Conservation (phyloP, 2,329 filamentous ascomycete genomes). For the Phoma sp. region DNA sequence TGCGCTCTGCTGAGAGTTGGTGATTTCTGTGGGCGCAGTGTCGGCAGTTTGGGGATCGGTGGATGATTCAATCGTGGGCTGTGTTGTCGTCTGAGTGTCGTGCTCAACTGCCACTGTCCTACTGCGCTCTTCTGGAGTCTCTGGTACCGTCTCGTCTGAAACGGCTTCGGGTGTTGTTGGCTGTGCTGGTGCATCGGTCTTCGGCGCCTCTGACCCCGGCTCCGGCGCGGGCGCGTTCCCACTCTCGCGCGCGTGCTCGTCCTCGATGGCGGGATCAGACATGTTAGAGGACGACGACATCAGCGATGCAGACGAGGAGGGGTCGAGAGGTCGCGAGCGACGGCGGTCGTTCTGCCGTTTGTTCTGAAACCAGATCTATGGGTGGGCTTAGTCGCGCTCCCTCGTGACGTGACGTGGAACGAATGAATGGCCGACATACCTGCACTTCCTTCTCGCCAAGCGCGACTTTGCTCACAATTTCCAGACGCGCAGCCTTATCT, state of each 20-base stretch:
- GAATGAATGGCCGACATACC: constrained; percentile 61
- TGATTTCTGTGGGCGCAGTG: constrained; percentile 32
- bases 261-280: constrained; percentile 43
- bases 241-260: constrained; percentile 34
- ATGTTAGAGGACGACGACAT: constrained; percentile 47
- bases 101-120: constrained; percentile 12
- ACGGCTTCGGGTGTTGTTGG: constrained; percentile 29
- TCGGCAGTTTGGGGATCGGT: constrained; percentile 33
- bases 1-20: constrained; percentile 40
- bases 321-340: constrained; percentile 76
- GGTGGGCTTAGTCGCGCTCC: constrained; percentile 31
- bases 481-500: constrained; percentile 84
- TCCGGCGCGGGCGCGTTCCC: constrained; percentile 31
- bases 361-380: constrained; percentile 97
- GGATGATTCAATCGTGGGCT: constrained; percentile 28
- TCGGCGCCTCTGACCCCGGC: constrained; percentile 23
- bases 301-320: constrained; percentile 39
- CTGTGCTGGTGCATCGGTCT: constrained; percentile 26
- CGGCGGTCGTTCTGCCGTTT: constrained; percentile 79
- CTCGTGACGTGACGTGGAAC: constrained; percentile 38
- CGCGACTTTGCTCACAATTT: constrained; percentile 83
- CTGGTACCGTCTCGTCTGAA: constrained; percentile 26
- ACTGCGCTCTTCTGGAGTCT: constrained; percentile 15
- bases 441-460: constrained; percentile 96
- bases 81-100: constrained; percentile 27